Base-by-base conservation (phyloP, 257 asterid species). In the Haberlea rhodopensis region DNA sequence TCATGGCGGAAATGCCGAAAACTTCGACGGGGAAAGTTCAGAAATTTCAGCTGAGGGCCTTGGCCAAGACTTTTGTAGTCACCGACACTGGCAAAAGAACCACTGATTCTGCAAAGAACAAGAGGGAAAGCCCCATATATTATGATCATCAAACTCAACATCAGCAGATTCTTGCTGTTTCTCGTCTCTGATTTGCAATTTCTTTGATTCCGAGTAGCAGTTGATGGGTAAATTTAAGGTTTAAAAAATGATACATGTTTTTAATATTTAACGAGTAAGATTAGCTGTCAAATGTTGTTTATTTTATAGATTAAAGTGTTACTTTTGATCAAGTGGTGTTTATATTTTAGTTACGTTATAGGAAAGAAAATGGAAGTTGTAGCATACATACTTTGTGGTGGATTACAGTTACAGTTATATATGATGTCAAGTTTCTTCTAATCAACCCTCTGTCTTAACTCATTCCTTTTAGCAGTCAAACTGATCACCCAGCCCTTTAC, bases 11-110 rank as follows among this genome's bases (percentile, higher is more conserved):
- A 2, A 67, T 91, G 67, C 98, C 98, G 0, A 91, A 83, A 69
- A 88, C 90, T 5, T 21, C 83, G 0, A 84, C 95, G 0, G 96
- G 95, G n/a, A 91, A 91, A 66, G 57, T 88, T 20, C 90, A 85
- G 75, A 91, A 88, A 21, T 78, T 80, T 37, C 79, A 78, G 49
- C 73, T 91, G 53, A 81, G 98, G 58, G 85, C 74, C 2, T 1
- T 80, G 73, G 96, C 96, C 0, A 87, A 68, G 43, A 76, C 77
- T 9, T 67, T 80, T 10, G 75, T 19, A 0, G 10, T 60, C 2
- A 13, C 73, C 0, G 78, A 78, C 24, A 69, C 28, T n/a, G 45
- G 7, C 5, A 57, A 63, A 23, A 52, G 62, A 55, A 61, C 79
- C 8, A 40, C 68, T 18, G 59, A 1, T 16, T n/a, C 63, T 20